Evolutionary conservation across 164 flowering plant species (phyloP).

Genomic region (Vitis rupestris): DNA sequence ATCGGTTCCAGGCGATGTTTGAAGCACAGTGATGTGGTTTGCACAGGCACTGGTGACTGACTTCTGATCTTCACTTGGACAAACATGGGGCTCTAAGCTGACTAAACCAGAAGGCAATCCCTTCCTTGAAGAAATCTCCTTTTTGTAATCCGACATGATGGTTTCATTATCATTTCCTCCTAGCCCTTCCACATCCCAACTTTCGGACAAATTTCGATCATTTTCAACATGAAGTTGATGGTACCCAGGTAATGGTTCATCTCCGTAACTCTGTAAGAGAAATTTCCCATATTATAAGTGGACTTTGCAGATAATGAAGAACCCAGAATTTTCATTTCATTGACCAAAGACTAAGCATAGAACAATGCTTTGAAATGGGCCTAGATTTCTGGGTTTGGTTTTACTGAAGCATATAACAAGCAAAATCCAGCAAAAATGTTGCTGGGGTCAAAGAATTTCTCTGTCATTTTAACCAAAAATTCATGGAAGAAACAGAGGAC

Average conservation of each 20-base stretch:
- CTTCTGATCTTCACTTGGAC: slow-evolving; percentile 49
- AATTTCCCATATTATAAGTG: neutral
- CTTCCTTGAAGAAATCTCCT: slow-evolving; percentile 35
- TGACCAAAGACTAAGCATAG: too few relatives aligned
- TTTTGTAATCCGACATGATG: slow-evolving; percentile 32
- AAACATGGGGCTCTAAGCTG: slow-evolving; percentile 35
- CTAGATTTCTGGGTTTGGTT: too few relatives aligned
- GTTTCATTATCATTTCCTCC: slow-evolving; percentile 31
- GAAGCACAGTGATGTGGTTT: slow-evolving; percentile 43
- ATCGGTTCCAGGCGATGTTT: slow-evolving; percentile 47
- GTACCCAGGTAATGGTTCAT: slow-evolving; percentile 65
- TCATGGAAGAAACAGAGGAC: neutral
- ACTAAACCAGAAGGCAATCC: slow-evolving; percentile 30
- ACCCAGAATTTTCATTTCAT: neutral
- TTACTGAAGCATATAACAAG: neutral
- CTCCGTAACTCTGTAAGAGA: slow-evolving; percentile 74
- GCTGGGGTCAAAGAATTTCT: neutral
- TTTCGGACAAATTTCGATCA: slow-evolving; percentile 33
- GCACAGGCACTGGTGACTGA: slow-evolving; percentile 39
- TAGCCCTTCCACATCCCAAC: slow-evolving; percentile 51
- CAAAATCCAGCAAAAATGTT: neutral
- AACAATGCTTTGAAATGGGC: too few relatives aligned
- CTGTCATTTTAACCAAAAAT: neutral
- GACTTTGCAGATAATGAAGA: neutral
- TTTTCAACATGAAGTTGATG: slow-evolving; percentile 37